Conservation (phyloP, 1,284 basidiomycete genomes). For the Ustilago vetiveriae region DNA sequence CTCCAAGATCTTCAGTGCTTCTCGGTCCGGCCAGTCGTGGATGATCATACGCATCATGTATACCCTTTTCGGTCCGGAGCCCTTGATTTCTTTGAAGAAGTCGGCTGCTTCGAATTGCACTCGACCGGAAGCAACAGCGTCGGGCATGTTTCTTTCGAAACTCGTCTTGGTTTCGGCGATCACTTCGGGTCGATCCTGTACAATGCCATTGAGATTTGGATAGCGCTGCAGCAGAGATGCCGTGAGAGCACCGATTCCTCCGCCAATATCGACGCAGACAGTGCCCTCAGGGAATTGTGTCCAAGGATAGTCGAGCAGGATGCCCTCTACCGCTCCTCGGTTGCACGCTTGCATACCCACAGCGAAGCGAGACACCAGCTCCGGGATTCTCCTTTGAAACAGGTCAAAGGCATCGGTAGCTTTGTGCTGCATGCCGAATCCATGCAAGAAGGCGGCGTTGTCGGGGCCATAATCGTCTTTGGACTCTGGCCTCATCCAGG, state of each 20-base stretch:
- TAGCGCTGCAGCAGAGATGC: conserved; percentile 6
- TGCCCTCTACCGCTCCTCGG: conserved; percentile 9
- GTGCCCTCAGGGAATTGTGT: conserved; percentile 10
- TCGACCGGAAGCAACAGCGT: conserved; percentile 23
- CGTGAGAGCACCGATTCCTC: conserved; percentile 18
- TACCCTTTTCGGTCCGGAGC: conserved; percentile 7
- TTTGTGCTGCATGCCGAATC: conserved; percentile 12
- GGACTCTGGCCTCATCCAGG: conserved; percentile 9
- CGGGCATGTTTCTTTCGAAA: conserved; percentile 23
- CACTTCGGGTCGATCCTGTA: conserved; percentile 26
- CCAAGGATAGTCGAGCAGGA: conserved; percentile 32
- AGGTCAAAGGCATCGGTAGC: conserved; percentile 4
- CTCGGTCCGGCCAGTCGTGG: conserved; percentile 24
- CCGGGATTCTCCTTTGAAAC: conserved; percentile 8
- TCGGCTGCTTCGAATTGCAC: conserved; percentile 20
- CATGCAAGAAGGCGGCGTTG: conserved; percentile 18
- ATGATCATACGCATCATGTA: conserved; percentile 36
- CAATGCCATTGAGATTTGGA: conserved; percentile 17
- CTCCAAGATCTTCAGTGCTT: conserved; percentile 15
- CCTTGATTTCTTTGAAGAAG: conserved; percentile 24
- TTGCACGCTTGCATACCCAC: conserved; percentile 24
- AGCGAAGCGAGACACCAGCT: conserved; percentile 6
- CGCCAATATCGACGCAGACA: conserved; percentile 27
- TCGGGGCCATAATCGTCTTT: conserved; percentile 9
- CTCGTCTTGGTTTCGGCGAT: conserved; percentile 15